A percentile compares a stretch with the other conserved stretches of the same genome.
These are phyloP conservation scores for Boehmeria nivea DNA, from an alignment of 306 rosid species.

Conservation along the genomic window DNA sequence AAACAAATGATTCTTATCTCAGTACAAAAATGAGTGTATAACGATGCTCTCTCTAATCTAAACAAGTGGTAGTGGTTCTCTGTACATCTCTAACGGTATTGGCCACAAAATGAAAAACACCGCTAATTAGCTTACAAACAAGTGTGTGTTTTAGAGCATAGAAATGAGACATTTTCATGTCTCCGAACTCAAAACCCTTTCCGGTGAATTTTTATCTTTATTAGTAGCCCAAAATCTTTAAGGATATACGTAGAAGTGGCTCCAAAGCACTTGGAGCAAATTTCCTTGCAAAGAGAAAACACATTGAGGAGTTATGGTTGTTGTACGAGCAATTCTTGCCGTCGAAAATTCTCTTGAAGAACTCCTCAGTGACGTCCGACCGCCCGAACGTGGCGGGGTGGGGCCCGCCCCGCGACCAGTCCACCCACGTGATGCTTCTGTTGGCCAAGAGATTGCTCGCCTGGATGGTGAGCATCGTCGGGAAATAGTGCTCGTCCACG, in stretches of 20 bases:
- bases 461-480: constrained; percentile 76
- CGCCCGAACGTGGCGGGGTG: constrained; percentile 89
- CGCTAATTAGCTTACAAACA: background rate
- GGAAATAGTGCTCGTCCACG: constrained; percentile 93
- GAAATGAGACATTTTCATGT: background rate
- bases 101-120: too few species aligned
- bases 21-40: constrained; percentile 8
- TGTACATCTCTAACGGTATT: constrained; percentile 47
- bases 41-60: background rate
- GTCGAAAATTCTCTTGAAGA: constrained; percentile 33
- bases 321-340: constrained; percentile 57
- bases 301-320: constrained; percentile 35
- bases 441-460: constrained; percentile 56
- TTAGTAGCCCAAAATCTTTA: constrained; percentile 59
- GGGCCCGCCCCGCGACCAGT: constrained; percentile 96
- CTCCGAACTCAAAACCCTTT: too few species aligned
- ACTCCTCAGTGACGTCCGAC: constrained; percentile 47
- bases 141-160: background rate
- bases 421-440: constrained; percentile 93
- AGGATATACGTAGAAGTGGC: constrained; percentile 52
- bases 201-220: background rate
- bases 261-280: constrained; percentile 85
- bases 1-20: background rate
- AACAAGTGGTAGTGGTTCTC: constrained; percentile 15
- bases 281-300: constrained; percentile 82